These are phyloP conservation scores for Kockiozyma suomiensis DNA, from an alignment of 805 yeast genomes.

Conservation along the genomic window DNA sequence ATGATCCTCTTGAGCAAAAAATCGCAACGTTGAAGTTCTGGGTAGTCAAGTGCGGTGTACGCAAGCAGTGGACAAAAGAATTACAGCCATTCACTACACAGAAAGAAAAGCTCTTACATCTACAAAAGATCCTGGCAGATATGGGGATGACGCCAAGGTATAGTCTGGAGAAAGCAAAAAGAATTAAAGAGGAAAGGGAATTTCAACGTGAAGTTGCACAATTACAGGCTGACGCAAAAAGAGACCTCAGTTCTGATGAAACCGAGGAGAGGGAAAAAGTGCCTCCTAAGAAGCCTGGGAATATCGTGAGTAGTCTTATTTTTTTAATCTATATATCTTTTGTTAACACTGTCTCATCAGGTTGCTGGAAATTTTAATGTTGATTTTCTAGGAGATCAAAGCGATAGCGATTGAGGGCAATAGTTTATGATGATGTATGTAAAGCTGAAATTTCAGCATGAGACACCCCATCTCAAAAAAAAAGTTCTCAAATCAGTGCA, in stretches of 20 bases:
- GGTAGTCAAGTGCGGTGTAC: constrained; percentile 38
- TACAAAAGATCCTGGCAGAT: constrained; percentile 31
- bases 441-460: too few species aligned
- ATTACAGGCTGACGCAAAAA: constrained; percentile 31
- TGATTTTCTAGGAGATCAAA: constrained; percentile 29
- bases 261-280: background rate
- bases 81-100: constrained; percentile 33
- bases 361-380: constrained; percentile 25
- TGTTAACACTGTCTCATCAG: background rate
- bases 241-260: constrained; percentile 6
- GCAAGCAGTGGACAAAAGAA: constrained; percentile 36
- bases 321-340: background rate
- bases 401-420: constrained; percentile 21
- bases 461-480: too few species aligned
- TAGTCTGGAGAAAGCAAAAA: constrained; percentile 37
- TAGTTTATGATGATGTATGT: background rate
- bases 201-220: constrained; percentile 35
- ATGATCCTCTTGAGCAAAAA: constrained; percentile 29
- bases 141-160: constrained; percentile 40
- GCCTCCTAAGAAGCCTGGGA: too few species aligned
- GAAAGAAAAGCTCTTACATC: constrained; percentile 31
- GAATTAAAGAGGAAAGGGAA: constrained; percentile 37
- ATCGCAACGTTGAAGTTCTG: constrained; percentile 38
- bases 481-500: background rate
- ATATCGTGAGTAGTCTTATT: background rate